A percentile compares a stretch with the other conserved stretches of the same genome.
Evolutionary conservation across 2,329 filamentous ascomycete genomes (phyloP).

Genomic region (Colletotrichum orchidophilum): DNA sequence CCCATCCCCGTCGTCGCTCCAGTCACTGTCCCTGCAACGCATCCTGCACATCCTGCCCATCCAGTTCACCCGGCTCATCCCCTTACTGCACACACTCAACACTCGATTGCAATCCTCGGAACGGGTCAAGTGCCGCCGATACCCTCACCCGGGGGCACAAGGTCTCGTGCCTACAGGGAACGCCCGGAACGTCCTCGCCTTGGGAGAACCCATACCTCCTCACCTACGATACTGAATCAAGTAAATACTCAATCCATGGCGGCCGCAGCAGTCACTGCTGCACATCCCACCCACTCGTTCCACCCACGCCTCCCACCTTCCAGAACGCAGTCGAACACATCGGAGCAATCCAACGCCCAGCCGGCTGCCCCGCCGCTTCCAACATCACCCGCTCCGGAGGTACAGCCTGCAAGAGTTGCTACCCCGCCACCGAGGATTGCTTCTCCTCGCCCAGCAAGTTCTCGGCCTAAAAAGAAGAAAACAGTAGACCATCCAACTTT

Average conservation of each 20-base stretch:
- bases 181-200: constrained; percentile 69
- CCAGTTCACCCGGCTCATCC: constrained; percentile 31
- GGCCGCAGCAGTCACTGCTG: constrained; percentile 42
- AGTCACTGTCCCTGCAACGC: constrained; percentile 46
- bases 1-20: constrained; percentile 50
- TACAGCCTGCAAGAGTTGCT: constrained; percentile 56
- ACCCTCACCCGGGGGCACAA: constrained; percentile 80
- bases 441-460: constrained; percentile 59
- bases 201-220: constrained; percentile 79
- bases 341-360: constrained; percentile 58
- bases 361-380: constrained; percentile 61
- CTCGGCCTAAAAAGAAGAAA: constrained; percentile 65
- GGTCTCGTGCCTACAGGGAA: constrained; percentile 64
- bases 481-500: constrained; percentile 54
- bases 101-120: constrained; percentile 82
- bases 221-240: constrained; percentile 74
- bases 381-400: constrained; percentile 63
- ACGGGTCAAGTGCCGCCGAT: constrained; percentile 83
- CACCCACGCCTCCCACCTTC: constrained; percentile 56
- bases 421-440: constrained; percentile 60
- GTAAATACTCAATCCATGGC: constrained; percentile 49
- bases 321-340: constrained; percentile 67
- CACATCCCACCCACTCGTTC: constrained; percentile 49
- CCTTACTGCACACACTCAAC: constrained; percentile 49
- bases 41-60: constrained; percentile 38